phyloP scores from a whole-genome alignment of 768 basidiomycete species.

The Pleurotus ostreatus region DNA sequence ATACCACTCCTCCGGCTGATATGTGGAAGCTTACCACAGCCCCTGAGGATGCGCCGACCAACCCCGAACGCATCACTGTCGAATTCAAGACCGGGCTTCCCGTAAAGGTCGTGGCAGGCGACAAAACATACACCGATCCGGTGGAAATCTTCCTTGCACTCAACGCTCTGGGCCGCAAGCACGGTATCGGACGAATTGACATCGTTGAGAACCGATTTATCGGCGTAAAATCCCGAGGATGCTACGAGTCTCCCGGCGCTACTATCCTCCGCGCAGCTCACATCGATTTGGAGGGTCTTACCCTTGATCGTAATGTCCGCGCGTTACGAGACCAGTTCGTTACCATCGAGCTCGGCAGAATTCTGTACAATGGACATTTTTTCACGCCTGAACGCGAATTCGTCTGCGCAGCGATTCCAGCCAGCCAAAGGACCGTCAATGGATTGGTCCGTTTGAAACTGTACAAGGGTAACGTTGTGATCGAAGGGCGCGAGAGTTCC shows the following conservation, averaged over 20 bases:
- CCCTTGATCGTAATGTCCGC: slow-evolving; percentile 96
- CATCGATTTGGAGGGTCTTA: slow-evolving; percentile 94
- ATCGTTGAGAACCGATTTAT: slow-evolving; percentile 99
- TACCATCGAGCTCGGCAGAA: slow-evolving; percentile 83
- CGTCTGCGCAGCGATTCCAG: slow-evolving; percentile 83
- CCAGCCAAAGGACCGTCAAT: slow-evolving; percentile 95
- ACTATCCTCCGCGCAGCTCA: slow-evolving; percentile 95
- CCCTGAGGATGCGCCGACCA: slow-evolving; percentile 75
- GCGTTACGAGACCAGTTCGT: slow-evolving; percentile 93
- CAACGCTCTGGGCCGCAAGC: slow-evolving; percentile 89
- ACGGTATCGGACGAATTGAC: slow-evolving; percentile 95
- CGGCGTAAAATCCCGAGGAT: slow-evolving; percentile 98
- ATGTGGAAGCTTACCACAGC: slow-evolving; percentile 98
- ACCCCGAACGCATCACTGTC: slow-evolving; percentile 76
- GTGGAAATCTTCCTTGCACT: slow-evolving; percentile 93
- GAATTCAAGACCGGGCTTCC: slow-evolving; percentile 89
- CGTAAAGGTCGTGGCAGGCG: slow-evolving; percentile 61
- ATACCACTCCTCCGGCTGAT: slow-evolving; percentile 88
- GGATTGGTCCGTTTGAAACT: slow-evolving; percentile 87
- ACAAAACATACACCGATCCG: slow-evolving; percentile 75
- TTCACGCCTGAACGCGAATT: slow-evolving; percentile 99
- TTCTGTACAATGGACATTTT: slow-evolving; percentile 98
- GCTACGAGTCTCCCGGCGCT: slow-evolving; percentile 96
- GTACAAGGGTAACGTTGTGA: slow-evolving; percentile 94
- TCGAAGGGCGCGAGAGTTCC: slow-evolving; percentile 87